Evolutionary conservation across 2,329 filamentous ascomycete genomes (phyloP), one percentile per base, ranked within the genome.

Genomic region (Chalaropsis thielavioides): DNA sequence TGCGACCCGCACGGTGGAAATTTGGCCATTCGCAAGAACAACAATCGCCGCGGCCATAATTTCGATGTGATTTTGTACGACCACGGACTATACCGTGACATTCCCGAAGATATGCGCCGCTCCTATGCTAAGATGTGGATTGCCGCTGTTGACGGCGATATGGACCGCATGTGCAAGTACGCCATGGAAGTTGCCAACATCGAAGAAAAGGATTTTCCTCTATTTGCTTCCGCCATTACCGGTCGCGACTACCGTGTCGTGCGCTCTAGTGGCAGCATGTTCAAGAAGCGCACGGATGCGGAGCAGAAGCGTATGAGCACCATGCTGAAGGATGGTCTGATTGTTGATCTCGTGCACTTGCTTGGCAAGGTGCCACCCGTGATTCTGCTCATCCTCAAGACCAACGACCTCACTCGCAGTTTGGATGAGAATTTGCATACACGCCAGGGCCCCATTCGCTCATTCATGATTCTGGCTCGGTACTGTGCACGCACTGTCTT

Each of bases 1-100:
- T 99, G 94, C 76, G 94, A 99, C 72, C 94, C 94, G 0, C 94
- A 99, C 72, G 94, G 92, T 60, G 94, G 94, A 58, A 99, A 99
- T 72, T 88, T 99, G 64, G 92, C 94, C 24, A 90, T 99, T 68
- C 86, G 92, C 51, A 85, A 89, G 73, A 94, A 92, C 71, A 74
- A 80, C 3, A 76, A 74, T 17, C 79, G 82, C 43, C 77, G 80
- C 46, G 72, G 75, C 13, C 76, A 85, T 46, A 97, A 97, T 74
- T 99, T 99, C 72, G 94, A 99, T 73, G 83, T 99, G 64, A 87
- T 99, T 65, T 81, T 99, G 2, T 99, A 99, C 76, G 94, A 99
- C 72, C 94, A 99, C 74, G 95, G 94, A 1, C 81, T 99, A 2
- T 99, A 99, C 75, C 88, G 95, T 66, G 90, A 95, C 70, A 97